Conservation (phyloP, 352 stramenopile species). For the Phytophthora chlamydospora region DNA sequence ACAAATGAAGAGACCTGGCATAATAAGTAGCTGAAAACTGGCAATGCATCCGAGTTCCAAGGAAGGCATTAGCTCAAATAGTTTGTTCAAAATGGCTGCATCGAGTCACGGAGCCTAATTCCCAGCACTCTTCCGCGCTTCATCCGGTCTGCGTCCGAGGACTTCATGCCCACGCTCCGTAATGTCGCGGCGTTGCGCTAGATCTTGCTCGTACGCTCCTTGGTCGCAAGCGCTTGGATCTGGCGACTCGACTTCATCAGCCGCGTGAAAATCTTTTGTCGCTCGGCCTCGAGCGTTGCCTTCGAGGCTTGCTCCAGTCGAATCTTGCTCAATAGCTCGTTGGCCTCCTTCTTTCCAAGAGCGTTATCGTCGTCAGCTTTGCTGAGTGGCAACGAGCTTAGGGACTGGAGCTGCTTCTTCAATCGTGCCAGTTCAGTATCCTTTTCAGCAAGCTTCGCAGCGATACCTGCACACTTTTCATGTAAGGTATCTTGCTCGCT, state of each 20-base stretch:
- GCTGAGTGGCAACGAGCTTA: conserved; percentile 9
- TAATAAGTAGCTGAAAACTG: no score
- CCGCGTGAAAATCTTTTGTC: conserved; percentile 30
- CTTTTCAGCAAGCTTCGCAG: conserved; percentile 22
- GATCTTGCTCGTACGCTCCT: conserved; percentile 3
- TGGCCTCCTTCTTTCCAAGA: conserved; percentile 11
- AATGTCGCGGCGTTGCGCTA: not conserved
- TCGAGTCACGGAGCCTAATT: no score
- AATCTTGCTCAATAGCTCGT: conserved; percentile 28
- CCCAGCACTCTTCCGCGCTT: not conserved
- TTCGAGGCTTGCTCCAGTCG: conserved; percentile 24
- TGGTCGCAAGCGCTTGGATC: conserved; percentile 19
- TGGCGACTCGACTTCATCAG: conserved; percentile 36
- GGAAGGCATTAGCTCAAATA: no score
- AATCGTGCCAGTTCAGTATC: conserved; percentile 21
- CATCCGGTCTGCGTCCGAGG: not conserved
- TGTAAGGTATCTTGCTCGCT: conserved; percentile 17
- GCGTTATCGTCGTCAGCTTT: conserved; percentile 3
- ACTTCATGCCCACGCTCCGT: conserved; percentile 1
- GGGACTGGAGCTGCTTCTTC: conserved; percentile 20
- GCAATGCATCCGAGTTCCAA: no score
- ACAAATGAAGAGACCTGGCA: no score
- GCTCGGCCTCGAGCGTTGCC: conserved; percentile 22
- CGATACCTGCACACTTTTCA: conserved; percentile 26
- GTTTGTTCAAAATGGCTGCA: no score